Conservation (phyloP, 768 basidiomycete species). For the Mycena polygramma region DNA sequence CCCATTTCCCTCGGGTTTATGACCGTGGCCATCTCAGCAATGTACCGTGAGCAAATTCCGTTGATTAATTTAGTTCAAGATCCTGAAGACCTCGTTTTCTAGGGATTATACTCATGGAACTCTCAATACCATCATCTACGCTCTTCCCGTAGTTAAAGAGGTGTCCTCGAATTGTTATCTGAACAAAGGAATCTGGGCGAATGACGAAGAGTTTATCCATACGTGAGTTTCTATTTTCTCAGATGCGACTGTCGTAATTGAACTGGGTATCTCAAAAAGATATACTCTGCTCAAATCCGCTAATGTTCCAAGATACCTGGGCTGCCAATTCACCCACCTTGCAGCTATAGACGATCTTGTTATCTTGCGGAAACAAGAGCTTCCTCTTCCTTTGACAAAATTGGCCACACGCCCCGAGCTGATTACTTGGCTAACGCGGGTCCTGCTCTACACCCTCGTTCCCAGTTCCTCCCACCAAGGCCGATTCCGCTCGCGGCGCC, state of each 20-base stretch:
- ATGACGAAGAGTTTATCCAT: slow-evolving; percentile 28
- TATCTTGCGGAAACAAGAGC: slow-evolving; percentile 10
- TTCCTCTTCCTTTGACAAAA: slow-evolving; percentile 8
- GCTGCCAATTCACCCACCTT: slow-evolving; percentile 13
- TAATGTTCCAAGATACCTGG: slow-evolving; percentile 23
- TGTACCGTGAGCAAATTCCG: slow-evolving; percentile 11
- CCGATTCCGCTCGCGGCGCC: slow-evolving; percentile 23
- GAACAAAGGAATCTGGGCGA: slow-evolving; percentile 18
- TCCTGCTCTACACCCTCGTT: slow-evolving; percentile 19
- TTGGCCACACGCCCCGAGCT: slow-evolving; percentile 18
- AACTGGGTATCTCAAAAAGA: not conserved
- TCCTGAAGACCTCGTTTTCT: not conserved
- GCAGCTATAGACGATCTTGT: slow-evolving; percentile 15
- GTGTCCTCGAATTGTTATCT: slow-evolving; percentile 23
- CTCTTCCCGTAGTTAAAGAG: slow-evolving; percentile 16
- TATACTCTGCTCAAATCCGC: slow-evolving; percentile 23
- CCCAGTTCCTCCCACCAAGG: not conserved
- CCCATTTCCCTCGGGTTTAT: slow-evolving; percentile 14
- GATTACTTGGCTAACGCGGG: slow-evolving; percentile 24
- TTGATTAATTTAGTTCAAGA: not conserved
- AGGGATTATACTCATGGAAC: slow-evolving; percentile 29
- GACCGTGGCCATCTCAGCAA: slow-evolving; percentile 21
- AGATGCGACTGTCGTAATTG: not conserved
- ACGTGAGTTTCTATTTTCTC: slow-evolving; percentile 4
- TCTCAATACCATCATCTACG: slow-evolving; percentile 21